Conservation (phyloP, 176 grass and related monocot genomes). For the Cenchrus americanus region DNA sequence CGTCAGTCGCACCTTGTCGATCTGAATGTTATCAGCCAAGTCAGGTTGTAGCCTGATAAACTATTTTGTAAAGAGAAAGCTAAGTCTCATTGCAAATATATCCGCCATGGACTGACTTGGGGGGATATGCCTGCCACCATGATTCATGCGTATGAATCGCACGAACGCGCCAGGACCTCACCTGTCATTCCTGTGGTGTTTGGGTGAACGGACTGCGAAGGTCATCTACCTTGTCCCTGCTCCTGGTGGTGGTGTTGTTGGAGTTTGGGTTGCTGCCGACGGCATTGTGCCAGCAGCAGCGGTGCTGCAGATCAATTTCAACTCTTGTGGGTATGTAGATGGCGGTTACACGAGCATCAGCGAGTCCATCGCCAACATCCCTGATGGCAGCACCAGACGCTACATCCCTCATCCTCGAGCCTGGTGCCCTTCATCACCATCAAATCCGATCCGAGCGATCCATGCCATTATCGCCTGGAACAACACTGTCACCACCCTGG, state of each 20-base stretch:
- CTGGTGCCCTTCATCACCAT: neutral
- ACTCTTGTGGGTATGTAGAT: neutral
- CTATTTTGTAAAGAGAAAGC: neutral
- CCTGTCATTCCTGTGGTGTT: no score
- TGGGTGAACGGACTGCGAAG: no score
- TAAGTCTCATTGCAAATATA: neutral
- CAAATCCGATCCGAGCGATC: neutral
- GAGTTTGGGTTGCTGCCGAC: no score
- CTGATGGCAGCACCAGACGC: neutral
- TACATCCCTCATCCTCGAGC: neutral
- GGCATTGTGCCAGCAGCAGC: no score
- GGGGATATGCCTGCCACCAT: neutral
- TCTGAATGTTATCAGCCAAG: slow-evolving; percentile 11
- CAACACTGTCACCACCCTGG: neutral
- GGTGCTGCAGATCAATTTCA: no score
- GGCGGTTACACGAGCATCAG: neutral
- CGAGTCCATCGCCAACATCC: neutral
- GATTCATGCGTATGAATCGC: no score
- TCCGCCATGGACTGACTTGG: neutral
- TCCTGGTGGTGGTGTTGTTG: no score
- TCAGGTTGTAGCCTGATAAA: slow-evolving; percentile 7
- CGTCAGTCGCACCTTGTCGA: neutral
- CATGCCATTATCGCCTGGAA: neutral
- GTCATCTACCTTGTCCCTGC: no score
- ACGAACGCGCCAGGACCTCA: no score